phyloP scores from a whole-genome alignment of 2,329 filamentous ascomycete genomes.

The Pestalotiopsis sp. region DNA sequence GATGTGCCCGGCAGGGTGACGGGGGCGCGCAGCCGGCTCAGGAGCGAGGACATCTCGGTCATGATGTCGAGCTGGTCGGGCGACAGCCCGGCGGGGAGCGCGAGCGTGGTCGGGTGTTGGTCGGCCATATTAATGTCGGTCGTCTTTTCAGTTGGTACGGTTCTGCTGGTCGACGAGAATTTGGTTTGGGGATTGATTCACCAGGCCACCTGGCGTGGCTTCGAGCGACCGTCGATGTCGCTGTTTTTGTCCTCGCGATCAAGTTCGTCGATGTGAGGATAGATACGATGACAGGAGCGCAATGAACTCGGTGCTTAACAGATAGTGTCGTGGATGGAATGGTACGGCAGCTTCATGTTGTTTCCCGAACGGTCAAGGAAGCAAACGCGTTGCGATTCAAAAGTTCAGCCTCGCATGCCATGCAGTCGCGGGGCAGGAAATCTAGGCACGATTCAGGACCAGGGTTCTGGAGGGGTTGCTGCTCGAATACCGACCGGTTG shows the following conservation, averaged over 20 bases:
- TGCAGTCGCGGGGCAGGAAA: neutral
- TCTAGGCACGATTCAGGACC: neutral
- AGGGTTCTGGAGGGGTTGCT: neutral
- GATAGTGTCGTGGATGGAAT: no score
- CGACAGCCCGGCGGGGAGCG: constrained; percentile 67
- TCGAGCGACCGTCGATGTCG: no score
- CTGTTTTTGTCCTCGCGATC: no score
- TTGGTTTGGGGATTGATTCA: no score
- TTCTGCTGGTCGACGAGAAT: neutral
- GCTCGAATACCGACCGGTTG: neutral
- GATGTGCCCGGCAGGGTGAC: constrained; percentile 36
- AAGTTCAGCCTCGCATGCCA: neutral
- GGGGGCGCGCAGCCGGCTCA: constrained; percentile 69
- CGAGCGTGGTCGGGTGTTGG: constrained; percentile 38
- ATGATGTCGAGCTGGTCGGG: constrained; percentile 86
- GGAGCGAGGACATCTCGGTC: constrained; percentile 77
- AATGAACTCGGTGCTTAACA: no score
- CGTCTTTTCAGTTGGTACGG: neutral
- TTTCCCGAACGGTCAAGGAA: no score
- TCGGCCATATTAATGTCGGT: neutral
- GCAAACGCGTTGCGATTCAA: neutral
- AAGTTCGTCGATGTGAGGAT: no score
- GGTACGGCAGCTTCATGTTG: no score
- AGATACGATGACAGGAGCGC: no score
- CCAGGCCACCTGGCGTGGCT: no score